A percentile compares a stretch with the other conserved stretches of the same genome.
phyloP scores from a whole-genome alignment of 257 asterid genomes.

The Nicotiana benthamiana region DNA sequence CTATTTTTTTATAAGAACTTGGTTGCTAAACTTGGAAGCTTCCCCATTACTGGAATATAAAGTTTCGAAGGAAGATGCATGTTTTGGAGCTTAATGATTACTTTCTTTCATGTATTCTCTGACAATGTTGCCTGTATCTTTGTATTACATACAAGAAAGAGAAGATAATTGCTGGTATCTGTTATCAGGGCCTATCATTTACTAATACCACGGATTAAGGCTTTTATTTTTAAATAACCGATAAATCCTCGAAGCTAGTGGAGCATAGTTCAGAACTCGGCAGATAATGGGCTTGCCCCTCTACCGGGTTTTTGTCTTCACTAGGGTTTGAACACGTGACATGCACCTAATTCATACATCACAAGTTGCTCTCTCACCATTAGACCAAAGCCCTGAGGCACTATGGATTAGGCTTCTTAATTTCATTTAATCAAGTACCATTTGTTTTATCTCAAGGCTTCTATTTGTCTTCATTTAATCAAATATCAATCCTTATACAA shows the following conservation, averaged over 20 bases:
- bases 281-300: no score
- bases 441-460: not conserved
- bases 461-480: not conserved
- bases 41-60: not conserved
- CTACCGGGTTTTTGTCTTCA: no score
- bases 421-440: not conserved
- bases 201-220: not conserved
- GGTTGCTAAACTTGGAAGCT: not conserved
- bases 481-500: not conserved
- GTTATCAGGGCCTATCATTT: not conserved
- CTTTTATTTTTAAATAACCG: not conserved
- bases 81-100: not conserved
- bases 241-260: no score
- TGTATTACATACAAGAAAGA: not conserved
- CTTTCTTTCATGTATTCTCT: not conserved
- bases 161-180: slow-evolving; percentile 4
- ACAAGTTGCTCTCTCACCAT: no score
- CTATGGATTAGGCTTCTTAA: not conserved
- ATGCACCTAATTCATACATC: no score
- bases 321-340: no score
- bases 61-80: not conserved
- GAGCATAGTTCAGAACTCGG: no score
- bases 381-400: no score
- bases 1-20: not conserved
- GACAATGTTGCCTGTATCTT: not conserved